Evolutionary conservation across 2,329 filamentous ascomycete species (phyloP).

Genomic region (Epichloe amarillans): DNA sequence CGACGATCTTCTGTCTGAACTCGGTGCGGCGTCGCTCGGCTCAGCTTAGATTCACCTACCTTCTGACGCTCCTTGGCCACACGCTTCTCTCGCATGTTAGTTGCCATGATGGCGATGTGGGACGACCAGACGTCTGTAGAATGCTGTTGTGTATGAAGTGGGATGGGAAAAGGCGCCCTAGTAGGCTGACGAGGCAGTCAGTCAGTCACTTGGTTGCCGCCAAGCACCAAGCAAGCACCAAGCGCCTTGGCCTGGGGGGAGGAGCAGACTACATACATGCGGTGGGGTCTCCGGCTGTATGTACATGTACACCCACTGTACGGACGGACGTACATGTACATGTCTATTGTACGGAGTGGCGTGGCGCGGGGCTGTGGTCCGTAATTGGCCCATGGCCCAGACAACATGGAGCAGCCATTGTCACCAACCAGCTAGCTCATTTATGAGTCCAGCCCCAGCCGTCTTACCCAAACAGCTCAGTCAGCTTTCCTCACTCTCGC

Average conservation of each 20-base stretch:
- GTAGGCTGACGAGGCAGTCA: too few relatives aligned
- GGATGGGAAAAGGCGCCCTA: not conserved
- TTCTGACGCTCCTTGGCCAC: slow-evolving; percentile 19
- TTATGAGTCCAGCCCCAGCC: not conserved
- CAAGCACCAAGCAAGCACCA: not conserved
- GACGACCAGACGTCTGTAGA: not conserved
- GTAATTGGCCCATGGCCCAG: not conserved
- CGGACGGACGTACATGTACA: too few relatives aligned
- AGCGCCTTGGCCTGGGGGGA: not conserved
- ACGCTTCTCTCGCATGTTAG: slow-evolving; percentile 14
- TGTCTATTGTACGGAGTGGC: too few relatives aligned
- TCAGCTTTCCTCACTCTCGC: not conserved
- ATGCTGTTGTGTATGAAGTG: slow-evolving; percentile 1
- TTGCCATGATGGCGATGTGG: slow-evolving; percentile 12
- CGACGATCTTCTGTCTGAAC: not conserved
- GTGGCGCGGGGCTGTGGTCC: not conserved
- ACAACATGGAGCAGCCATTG: not conserved
- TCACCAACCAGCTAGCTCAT: too few relatives aligned
- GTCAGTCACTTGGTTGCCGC: not conserved
- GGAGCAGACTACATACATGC: not conserved
- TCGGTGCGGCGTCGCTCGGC: not conserved
- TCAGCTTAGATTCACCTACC: slow-evolving; percentile 6
- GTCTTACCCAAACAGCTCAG: not conserved
- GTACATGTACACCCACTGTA: not conserved
- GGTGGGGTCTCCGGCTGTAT: not conserved